Evolutionary conservation across 2,329 filamentous ascomycete species (phyloP).

Genomic region (Hypomyces rosellus): DNA sequence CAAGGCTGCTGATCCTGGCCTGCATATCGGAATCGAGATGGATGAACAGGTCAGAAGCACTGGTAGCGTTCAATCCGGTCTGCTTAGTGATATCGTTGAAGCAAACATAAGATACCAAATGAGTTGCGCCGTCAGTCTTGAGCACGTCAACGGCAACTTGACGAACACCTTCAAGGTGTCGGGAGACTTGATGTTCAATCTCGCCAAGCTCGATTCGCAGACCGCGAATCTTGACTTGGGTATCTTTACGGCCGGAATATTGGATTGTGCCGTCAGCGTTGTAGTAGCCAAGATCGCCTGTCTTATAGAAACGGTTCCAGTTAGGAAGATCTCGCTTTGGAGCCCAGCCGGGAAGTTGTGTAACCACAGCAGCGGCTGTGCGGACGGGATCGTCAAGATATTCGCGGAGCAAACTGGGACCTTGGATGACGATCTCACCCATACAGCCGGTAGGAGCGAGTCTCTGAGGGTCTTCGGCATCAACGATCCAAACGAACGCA

Average conservation of each 20-base stretch:
- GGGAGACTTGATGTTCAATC: conserved; percentile 4
- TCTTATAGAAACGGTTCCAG: conserved; percentile 2
- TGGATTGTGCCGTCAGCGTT: conserved; percentile 4
- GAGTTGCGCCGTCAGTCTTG: not conserved
- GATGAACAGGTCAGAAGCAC: not conserved
- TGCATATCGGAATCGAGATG: not conserved
- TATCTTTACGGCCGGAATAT: conserved; percentile 6
- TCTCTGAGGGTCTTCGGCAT: not conserved
- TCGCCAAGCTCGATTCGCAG: conserved; percentile 6
- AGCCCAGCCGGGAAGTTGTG: not conserved
- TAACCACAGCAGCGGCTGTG: not conserved
- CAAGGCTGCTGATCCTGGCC: not conserved
- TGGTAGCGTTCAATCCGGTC: not conserved
- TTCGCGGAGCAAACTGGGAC: not conserved
- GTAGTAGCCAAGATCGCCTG: conserved; percentile 5
- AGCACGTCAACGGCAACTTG: conserved; percentile 6
- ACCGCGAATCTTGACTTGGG: conserved; percentile 7
- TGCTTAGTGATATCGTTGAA: not conserved
- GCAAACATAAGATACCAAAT: conserved; percentile 1
- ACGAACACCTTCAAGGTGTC: not conserved
- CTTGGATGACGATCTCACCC: conserved; percentile 7
- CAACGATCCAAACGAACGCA: conserved; percentile 6
- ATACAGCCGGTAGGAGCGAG: conserved; percentile 1
- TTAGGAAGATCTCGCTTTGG: not conserved
- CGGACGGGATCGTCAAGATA: not conserved